Base-by-base conservation (phyloP, 257 asterid genomes). In the Rehmannia glutinosa region DNA sequence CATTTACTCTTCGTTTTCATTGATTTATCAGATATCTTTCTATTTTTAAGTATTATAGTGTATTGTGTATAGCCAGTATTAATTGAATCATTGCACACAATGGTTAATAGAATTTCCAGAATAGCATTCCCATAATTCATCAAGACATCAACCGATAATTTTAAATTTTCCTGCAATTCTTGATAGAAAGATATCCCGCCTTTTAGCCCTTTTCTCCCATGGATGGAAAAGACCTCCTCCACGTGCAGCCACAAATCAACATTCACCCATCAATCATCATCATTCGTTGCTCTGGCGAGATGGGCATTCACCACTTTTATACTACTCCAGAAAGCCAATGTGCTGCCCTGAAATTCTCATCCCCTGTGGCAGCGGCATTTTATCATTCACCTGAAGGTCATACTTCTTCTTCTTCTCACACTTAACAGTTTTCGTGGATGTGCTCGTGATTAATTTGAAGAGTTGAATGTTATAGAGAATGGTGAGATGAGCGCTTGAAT, bases 351-450 rank as follows among this genome's bases (percentile, higher is more conserved):
- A 30, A 39, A 32, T 38, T 38, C n/a, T 32, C 23, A 5, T 27
- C 49, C 21, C 10, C 25, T 6, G 28, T 43, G 1, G 50, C 28
- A 33, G 62, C 35, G 60, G 64, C 68, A 65, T 69, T 72, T 74
- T 66, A 17, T 42, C 78, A 64, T 57, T 5, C 68, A 68, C 8
- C 38, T 78, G 68, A 51, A 60, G 73, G 20, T 55, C 76, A 55
- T 35, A 19, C 6, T 45, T 69, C 25, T 27, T n/a, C 20, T 15
- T 45, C 6, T 53, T 1, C 4, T 6, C 15, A 39, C 4, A 27
- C 15, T 36, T 53, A 11, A 16, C 45, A 1, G 32, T 28, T 55
- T 16, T 56, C 49, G 1, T 56, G 43, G 8, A 11, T 62, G n/a
- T n/a, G n/a, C n/a, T n/a, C n/a, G n/a, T n/a, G n/a, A n/a, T n/a